Evolutionary conservation across 768 basidiomycete species (phyloP), one percentile per base, ranked within the genome.

Genomic region (Boletus subparvulus): DNA sequence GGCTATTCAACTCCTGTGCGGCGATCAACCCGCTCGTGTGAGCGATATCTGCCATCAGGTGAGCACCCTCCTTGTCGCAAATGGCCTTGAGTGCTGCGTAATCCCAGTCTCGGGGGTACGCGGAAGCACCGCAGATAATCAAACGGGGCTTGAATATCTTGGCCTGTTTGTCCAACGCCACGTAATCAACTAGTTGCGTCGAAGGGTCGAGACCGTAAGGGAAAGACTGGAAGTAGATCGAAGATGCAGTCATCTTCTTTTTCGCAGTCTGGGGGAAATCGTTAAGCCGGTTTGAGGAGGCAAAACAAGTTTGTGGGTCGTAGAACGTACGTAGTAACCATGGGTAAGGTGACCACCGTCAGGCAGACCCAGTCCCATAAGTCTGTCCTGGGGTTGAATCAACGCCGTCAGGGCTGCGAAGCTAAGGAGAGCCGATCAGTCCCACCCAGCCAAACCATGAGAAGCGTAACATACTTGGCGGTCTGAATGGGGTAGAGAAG

Each of bases 231-330:
- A 98, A 99, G 81, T 98, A 98, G 78, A 99, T 98, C 19, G 97
- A 98, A 24, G 96, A 98, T 36, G 97, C 93, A 35, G 97, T 98
- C 87, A 99, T 98, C 78, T 99, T 98, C 82, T 98, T 97, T 80
- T 98, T 98, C 57, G 94, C 92, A 54, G 94, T 96, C 90, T 92
- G 65, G 17, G 45, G 35, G 42, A 57, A 21, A 62, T 40, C 47
- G 19, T 42, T 58, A 19, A 58, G 52, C 40, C 40, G n/a, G 26
- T 9, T 16, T 30, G 35, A 52, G 44, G 10, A 35, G 0, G 30
- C 40, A n/a, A 52, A 45, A 51, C 10, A 40, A 43, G 36, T 28
- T 28, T 24, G n/a, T 28, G 32, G 6, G 28, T 40, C 7, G 30
- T 16, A 28, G 17, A 26, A 78, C 85, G 64, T 67, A 91, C 90